Evolutionary conservation across 1,284 basidiomycete species (phyloP).

Genomic region (Trichosporon faecale): DNA sequence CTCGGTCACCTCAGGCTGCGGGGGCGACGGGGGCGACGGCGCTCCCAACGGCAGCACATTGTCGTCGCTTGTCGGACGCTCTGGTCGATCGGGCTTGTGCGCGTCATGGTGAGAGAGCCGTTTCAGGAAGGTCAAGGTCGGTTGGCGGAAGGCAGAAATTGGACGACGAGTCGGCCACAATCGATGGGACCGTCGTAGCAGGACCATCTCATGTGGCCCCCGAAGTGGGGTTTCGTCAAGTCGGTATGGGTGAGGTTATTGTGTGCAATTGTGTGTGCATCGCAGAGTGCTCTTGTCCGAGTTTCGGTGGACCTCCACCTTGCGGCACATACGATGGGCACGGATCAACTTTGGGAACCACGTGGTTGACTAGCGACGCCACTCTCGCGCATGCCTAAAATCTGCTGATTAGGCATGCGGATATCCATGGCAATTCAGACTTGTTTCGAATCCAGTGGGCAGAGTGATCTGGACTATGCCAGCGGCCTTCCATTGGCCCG

Average conservation of each 20-base stretch:
- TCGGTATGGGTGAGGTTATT: not conserved
- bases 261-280: not conserved
- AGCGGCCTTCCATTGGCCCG: not conserved
- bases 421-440: not conserved
- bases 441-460: not conserved
- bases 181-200: conserved; percentile 1
- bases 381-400: not conserved
- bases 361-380: not conserved
- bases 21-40: not conserved
- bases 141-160: not conserved
- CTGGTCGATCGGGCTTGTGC: not conserved
- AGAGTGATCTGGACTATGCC: not conserved
- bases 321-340: too few species aligned
- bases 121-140: not conserved
- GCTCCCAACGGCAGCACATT: not conserved
- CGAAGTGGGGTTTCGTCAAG: not conserved
- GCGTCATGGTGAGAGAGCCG: not conserved
- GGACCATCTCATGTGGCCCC: not conserved
- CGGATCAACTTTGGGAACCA: not conserved
- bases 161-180: not conserved
- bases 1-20: not conserved
- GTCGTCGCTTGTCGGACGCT: not conserved
- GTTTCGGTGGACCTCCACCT: not conserved
- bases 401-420: not conserved
- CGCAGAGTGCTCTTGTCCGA: not conserved